phyloP scores from a whole-genome alignment of 352 stramenopile genomes.

The Vaucheria bursata region DNA sequence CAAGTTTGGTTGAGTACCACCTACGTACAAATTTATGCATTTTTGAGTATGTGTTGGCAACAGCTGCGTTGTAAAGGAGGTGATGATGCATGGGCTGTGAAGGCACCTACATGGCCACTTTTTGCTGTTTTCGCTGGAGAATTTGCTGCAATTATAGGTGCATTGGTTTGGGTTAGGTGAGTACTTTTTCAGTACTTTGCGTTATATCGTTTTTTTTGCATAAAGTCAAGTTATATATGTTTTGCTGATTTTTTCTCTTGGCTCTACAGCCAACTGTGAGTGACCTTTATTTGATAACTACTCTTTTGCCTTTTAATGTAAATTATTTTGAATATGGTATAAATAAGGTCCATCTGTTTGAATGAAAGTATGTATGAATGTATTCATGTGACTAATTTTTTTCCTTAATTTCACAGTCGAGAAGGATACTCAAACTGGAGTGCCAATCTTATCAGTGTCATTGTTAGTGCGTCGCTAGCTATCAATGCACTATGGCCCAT shows the following conservation, averaged over 20 bases:
- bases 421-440: neutral
- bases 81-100: constrained; percentile 38
- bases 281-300: neutral
- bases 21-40: constrained; percentile 27
- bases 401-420: neutral
- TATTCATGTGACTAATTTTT: neutral
- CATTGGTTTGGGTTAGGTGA: constrained; percentile 13
- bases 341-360: neutral
- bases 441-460: constrained; percentile 39
- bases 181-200: neutral
- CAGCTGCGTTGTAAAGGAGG: constrained; percentile 1
- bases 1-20: constrained; percentile 45
- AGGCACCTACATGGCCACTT: constrained; percentile 39
- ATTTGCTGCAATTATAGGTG: constrained; percentile 23
- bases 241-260: too few species aligned
- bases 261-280: neutral
- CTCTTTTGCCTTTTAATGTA: neutral
- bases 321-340: neutral
- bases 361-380: neutral
- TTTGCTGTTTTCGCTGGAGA: constrained; percentile 33
- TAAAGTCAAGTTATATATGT: neutral
- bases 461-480: constrained; percentile 22
- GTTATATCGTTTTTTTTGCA: neutral
- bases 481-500: constrained; percentile 46
- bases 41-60: neutral